phyloP scores from a whole-genome alignment of 2,329 filamentous ascomycete species.

The Scleromitrula shiraiana region DNA sequence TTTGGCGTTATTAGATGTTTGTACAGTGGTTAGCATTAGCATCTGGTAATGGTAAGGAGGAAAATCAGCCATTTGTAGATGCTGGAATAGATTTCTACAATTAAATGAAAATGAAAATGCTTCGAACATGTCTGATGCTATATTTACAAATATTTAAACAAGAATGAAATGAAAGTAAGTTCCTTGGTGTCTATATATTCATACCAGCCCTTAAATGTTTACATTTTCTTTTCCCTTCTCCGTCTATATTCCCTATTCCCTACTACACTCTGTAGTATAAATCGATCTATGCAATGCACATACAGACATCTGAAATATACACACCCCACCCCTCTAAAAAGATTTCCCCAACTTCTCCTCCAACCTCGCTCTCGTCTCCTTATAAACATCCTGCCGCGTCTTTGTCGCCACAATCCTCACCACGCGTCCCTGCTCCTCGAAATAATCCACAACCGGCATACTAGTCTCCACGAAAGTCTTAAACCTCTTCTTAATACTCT shows the following conservation, averaged over 20 bases:
- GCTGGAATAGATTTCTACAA: conserved; percentile 9
- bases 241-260: conserved; percentile 1
- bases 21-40: conserved; percentile 26
- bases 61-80: conserved; percentile 12
- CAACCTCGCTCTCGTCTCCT: conserved; percentile 44
- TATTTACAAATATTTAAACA: no score
- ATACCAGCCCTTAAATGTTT: no score
- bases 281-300: no score
- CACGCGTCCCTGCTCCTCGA: conserved; percentile 66
- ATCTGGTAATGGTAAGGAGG: conserved; percentile 28
- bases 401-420: conserved; percentile 70
- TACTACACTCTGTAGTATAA: no score
- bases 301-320: conserved; percentile 4
- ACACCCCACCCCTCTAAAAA: conserved; percentile 27
- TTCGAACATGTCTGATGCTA: conserved; percentile 6
- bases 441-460: conserved; percentile 93
- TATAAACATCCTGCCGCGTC: conserved; percentile 53
- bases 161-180: conserved; percentile 10
- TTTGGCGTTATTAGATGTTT: conserved; percentile 24
- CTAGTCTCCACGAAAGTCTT: conserved; percentile 88
- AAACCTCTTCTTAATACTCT: conserved; percentile 95
- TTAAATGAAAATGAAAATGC: no score
- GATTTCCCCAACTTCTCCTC: conserved; percentile 40
- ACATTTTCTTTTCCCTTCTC: conserved; percentile 12
- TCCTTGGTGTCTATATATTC: not conserved